phyloP scores from a whole-genome alignment of 495 filamentous ascomycete genomes.

The Aspergillus baeticus region DNA sequence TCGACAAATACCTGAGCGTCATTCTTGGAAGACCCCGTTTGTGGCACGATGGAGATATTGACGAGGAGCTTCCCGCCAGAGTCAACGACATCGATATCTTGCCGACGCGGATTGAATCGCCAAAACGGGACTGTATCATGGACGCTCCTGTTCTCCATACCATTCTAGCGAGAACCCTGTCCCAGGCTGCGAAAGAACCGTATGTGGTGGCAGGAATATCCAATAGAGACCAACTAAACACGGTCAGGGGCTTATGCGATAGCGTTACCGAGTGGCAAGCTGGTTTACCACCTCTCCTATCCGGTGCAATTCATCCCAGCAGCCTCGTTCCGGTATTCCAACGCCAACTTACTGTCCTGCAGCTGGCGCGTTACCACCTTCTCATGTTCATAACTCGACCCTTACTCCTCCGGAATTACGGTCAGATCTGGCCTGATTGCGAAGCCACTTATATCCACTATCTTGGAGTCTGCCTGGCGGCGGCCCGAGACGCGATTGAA shows the following conservation, averaged over 20 bases:
- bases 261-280: constrained; percentile 24
- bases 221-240: constrained; percentile 17
- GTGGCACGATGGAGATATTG: constrained; percentile 27
- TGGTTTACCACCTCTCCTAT: constrained; percentile 22
- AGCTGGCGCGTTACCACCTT: constrained; percentile 26
- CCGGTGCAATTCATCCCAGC: constrained; percentile 24
- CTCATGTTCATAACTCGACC: constrained; percentile 30
- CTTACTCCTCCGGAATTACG: constrained; percentile 24
- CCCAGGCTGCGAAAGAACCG: constrained; percentile 23
- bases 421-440: constrained; percentile 15
- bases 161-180: constrained; percentile 23
- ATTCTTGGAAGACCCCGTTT: constrained; percentile 29
- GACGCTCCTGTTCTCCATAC: constrained; percentile 29
- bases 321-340: constrained; percentile 25
- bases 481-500: constrained; percentile 22
- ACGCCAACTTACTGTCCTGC: constrained; percentile 26
- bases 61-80: constrained; percentile 23
- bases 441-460: constrained; percentile 15
- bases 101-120: background rate
- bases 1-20: constrained; percentile 32
- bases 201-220: constrained; percentile 22
- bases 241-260: constrained; percentile 13
- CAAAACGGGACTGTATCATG: constrained; percentile 27
- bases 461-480: constrained; percentile 20
- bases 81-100: constrained; percentile 25